Conservation (phyloP, 257 asterid genomes). For the Handroanthus guayacan region DNA sequence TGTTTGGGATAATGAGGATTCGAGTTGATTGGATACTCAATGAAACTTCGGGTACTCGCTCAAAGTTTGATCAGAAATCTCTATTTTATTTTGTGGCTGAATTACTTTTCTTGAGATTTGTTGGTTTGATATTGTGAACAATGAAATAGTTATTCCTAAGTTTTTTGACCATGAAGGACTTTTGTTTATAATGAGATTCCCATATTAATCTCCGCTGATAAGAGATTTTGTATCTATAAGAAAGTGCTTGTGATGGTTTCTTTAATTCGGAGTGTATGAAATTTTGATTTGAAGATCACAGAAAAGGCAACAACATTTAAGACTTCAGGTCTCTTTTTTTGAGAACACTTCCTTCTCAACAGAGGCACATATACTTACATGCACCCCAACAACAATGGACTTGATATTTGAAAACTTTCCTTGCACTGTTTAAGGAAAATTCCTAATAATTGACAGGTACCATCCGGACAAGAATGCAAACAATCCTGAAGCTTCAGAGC, state of each 20-base stretch:
- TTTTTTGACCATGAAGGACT: slow-evolving; percentile 25
- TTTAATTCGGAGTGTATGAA: neutral
- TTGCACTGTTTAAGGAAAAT: slow-evolving; percentile 32
- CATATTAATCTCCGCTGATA: slow-evolving; percentile 11
- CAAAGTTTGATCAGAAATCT: slow-evolving; percentile 22
- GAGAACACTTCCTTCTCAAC: neutral
- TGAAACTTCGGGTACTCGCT: slow-evolving; percentile 24
- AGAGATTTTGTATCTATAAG: slow-evolving; percentile 2
- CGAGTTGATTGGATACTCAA: slow-evolving; percentile 6
- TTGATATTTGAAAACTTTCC: neutral
- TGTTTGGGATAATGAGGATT: neutral
- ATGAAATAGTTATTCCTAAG: neutral
- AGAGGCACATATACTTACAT: neutral
- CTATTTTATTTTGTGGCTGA: neutral
- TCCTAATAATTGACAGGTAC: slow-evolving; percentile 62
- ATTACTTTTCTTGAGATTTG: neutral
- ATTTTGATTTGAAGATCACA: neutral
- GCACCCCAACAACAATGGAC: neutral
- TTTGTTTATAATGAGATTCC: neutral
- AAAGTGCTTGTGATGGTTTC: neutral
- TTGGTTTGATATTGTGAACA: neutral
- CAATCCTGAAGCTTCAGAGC: slow-evolving; percentile 99
- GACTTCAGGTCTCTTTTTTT: slow-evolving; percentile 3
- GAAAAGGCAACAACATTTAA: neutral
- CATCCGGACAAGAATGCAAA: slow-evolving; percentile 98